Evolutionary conservation across 2,329 filamentous ascomycete species (phyloP).

Genomic region (Chaetoscypha palmicola): DNA sequence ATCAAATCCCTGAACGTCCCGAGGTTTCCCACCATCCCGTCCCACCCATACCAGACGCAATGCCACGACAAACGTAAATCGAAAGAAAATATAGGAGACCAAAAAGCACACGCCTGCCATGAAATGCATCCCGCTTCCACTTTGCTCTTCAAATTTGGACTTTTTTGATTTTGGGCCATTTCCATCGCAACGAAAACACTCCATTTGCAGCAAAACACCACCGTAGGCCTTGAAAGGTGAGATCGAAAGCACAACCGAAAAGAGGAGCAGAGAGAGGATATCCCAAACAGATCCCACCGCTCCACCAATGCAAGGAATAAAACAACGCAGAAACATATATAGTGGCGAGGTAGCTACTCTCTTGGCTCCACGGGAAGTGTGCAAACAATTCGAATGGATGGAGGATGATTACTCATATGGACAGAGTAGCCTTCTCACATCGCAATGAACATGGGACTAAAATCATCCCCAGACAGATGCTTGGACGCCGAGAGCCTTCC

Average conservation of each 20-base stretch:
- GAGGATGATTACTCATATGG: too few species aligned
- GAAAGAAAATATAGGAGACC: background rate
- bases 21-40: background rate
- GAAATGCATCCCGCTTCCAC: constrained; percentile 1
- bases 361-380: too few species aligned
- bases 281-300: constrained; percentile 10
- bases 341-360: too few species aligned
- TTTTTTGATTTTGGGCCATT: background rate
- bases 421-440: too few species aligned
- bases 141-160: background rate
- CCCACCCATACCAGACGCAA: constrained; percentile 1
- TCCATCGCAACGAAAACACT: too few species aligned
- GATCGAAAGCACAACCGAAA: background rate
- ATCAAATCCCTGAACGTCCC: background rate
- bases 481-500: constrained; percentile 76
- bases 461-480: constrained; percentile 93
- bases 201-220: too few species aligned
- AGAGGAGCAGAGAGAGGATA: constrained; percentile 12
- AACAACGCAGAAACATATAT: too few species aligned
- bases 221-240: background rate
- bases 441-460: too few species aligned
- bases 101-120: background rate
- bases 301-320: constrained; percentile 12
- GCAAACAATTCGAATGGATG: too few species aligned
- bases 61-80: background rate